A percentile compares a stretch with the other conserved stretches of the same genome.
These are phyloP conservation scores for Forsythia viridissima DNA, from an alignment of 257 asterid species.

Conservation along the genomic window DNA sequence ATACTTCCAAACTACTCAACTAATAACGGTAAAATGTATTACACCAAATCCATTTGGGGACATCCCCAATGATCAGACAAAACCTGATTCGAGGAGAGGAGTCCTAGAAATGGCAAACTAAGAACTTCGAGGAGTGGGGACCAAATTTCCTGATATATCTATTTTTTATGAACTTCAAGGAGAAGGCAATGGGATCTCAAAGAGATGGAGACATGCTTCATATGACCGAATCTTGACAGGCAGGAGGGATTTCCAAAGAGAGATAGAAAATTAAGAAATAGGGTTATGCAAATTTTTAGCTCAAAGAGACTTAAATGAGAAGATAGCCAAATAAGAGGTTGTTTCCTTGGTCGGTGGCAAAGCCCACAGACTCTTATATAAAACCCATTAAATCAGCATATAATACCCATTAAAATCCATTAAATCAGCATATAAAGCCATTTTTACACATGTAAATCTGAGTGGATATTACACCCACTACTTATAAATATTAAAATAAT, in stretches of 20 bases:
- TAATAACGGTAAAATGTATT: constrained; percentile 34
- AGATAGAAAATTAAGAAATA: constrained; percentile 8
- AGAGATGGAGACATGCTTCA: constrained; percentile 46
- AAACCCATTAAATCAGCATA: no score
- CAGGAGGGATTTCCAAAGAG: constrained; percentile 30
- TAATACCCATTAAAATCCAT: no score
- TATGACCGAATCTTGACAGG: constrained; percentile 77
- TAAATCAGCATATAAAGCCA: no score
- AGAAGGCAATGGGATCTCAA: constrained; percentile 53
- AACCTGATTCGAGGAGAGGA: constrained; percentile 43
- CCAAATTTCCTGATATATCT: constrained; percentile 53
- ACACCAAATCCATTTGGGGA: constrained; percentile 33
- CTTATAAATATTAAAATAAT: no score
- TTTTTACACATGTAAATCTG: no score
- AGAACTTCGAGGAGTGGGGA: constrained; percentile 56
- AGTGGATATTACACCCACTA: no score
- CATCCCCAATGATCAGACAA: constrained; percentile 50
- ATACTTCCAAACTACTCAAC: constrained; percentile 44
- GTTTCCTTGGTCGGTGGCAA: constrained; percentile 96
- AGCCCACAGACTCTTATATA: no score
- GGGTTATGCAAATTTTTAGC: constrained; percentile 27
- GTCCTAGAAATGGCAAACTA: constrained; percentile 47
- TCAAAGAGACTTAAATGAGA: constrained; percentile 60
- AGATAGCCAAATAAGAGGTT: constrained; percentile 56
- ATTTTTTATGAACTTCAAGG: constrained; percentile 42